phyloP scores from a whole-genome alignment of 495 filamentous ascomycete genomes.

The Hypoxylon lienhwacheense region DNA sequence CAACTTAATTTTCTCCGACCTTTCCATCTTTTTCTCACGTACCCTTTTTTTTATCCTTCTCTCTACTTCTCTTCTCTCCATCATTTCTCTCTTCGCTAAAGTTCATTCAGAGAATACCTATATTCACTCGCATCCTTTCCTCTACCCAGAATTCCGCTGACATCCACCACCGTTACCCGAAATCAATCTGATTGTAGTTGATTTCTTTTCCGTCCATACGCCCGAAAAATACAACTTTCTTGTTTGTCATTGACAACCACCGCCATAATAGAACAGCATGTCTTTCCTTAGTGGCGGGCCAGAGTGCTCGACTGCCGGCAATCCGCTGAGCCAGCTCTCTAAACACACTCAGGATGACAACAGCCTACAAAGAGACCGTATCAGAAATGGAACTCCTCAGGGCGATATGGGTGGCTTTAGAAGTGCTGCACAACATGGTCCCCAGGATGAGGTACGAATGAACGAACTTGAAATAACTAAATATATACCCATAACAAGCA shows the following conservation, averaged over 20 bases:
- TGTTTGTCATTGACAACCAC: background rate
- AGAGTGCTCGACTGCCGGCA: constrained; percentile 94
- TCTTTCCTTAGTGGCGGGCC: constrained; percentile 86
- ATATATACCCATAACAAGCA: background rate
- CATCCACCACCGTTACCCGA: constrained; percentile 2
- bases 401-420: constrained; percentile 47
- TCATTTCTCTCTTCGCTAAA: too few relatives aligned
- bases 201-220: background rate
- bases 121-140: background rate
- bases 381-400: constrained; percentile 69
- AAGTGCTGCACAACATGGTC: constrained; percentile 42
- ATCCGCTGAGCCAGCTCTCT: constrained; percentile 93
- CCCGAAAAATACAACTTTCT: background rate
- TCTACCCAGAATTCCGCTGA: background rate
- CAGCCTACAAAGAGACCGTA: constrained; percentile 84
- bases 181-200: background rate
- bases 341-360: constrained; percentile 96
- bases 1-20: too few relatives aligned
- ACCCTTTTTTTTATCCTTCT: too few relatives aligned
- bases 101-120: background rate
- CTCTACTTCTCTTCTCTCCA: too few relatives aligned
- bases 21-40: too few relatives aligned
- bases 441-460: constrained; percentile 52
- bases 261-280: constrained; percentile 62
- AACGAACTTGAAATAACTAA: background rate